A percentile compares a stretch with the other conserved stretches of the same genome.
Evolutionary conservation across 768 basidiomycete species (phyloP).

Genomic region (Lactifluus subvellereus): DNA sequence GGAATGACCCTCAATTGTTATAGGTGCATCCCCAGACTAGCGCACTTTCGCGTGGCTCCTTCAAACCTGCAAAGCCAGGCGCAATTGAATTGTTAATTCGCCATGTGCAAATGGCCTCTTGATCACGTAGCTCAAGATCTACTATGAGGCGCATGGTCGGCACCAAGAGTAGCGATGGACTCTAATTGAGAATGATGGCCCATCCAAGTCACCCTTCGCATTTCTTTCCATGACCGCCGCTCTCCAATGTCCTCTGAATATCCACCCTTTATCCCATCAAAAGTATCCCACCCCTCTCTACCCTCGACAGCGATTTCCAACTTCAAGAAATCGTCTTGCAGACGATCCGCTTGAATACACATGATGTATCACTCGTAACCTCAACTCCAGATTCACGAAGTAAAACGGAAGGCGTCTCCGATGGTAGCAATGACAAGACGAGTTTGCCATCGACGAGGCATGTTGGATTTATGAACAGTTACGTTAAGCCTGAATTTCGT

Average conservation of each 20-base stretch:
- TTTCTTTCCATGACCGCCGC: conserved; percentile 22
- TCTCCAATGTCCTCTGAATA: conserved; percentile 65
- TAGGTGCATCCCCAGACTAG: no score
- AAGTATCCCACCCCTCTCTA: conserved; percentile 57
- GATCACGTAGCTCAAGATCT: no score
- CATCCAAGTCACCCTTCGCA: neutral
- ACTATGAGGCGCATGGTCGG: no score
- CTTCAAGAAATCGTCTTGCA: conserved; percentile 91
- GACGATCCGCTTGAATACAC: conserved; percentile 78
- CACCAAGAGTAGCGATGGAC: no score
- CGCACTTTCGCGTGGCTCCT: no score
- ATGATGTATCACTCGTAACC: conserved; percentile 83
- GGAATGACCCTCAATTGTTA: no score
- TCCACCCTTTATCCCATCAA: conserved; percentile 78
- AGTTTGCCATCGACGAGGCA: conserved; percentile 65
- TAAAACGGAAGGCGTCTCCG: conserved; percentile 25
- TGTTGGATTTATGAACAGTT: conserved; percentile 81
- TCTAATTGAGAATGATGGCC: no score
- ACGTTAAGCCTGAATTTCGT: conserved; percentile 34
- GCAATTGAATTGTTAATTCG: no score
- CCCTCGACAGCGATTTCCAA: conserved; percentile 88
- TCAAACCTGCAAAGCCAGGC: no score
- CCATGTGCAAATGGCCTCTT: no score
- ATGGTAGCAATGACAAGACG: conserved; percentile 28
- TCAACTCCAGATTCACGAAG: conserved; percentile 50